Evolutionary conservation across 257 asterid species (phyloP), one percentile per base, ranked within the genome.

Genomic region (Parsonsia alboflavescens): DNA sequence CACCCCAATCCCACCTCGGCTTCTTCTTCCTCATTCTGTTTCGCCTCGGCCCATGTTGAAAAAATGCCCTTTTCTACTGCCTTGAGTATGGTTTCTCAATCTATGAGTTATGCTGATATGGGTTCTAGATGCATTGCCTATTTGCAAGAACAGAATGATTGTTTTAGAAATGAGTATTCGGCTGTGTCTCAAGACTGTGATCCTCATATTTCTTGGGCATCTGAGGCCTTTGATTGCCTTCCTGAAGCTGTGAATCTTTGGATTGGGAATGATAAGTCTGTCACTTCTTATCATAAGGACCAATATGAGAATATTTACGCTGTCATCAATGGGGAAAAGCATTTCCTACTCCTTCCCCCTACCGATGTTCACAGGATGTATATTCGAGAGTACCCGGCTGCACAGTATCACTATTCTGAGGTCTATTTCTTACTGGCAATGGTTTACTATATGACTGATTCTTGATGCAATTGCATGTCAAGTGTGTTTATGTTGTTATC

Each of bases 211-310:
- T 79, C 80, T 19, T 93, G 97, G 96, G 97, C 97, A 45, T 84
- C 85, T 0, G 95, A 84, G 82, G 98, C 97, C 39, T 78, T 93
- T 4, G 98, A 96, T 21, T 85, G 86, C 74, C 71, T 57, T 76
- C 97, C 98, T 54, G 98, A 94, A 68, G 97, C 98, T 7, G 95
- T 94, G 80, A 94, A 94, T 84, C 77, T 94, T 80, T 94, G 97
- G 98, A 67, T 94, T 16, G 98, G 98, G 48, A 89, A 85, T 54
- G 77, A 66, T 13, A 74, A 71, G 22, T 91, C 96, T 0, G 95
- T 90, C 72, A 93, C 98, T 57, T 89, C 91, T 6, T 92, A 90
- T 78, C 97, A 92, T 45, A 94, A 92, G 83, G 97, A 92, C 74
- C 97, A 90, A 73, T 92, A 92, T 62, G 98, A 94, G 87, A 94